A percentile compares a stretch with the other conserved stretches of the same genome.
Evolutionary conservation across 192 early-diverging fungal species (phyloP).

Genomic region (Dissophora globulifera): DNA sequence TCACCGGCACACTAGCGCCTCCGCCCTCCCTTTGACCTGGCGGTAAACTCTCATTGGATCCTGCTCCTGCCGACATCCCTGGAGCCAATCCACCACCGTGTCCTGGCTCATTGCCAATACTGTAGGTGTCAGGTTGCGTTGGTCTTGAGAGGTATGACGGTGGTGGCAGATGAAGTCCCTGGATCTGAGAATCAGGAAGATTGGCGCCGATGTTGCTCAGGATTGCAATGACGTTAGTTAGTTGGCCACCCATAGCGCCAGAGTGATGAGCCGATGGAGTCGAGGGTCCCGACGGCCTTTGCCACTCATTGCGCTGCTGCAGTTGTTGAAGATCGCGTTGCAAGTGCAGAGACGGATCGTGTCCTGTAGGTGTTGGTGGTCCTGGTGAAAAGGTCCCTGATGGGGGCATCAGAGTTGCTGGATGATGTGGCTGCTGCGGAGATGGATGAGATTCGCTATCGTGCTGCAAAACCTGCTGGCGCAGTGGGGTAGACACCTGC

Average conservation of each 20-base stretch:
- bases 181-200: neutral
- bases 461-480: neutral
- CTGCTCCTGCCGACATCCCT: neutral
- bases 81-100: neutral
- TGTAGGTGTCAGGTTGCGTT: neutral
- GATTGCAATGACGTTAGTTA: neutral
- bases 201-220: neutral
- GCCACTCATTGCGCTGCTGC: slow-evolving; percentile 23
- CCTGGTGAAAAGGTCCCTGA: too few species aligned
- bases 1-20: neutral
- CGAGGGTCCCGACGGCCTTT: neutral
- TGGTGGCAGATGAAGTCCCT: neutral
- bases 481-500: neutral
- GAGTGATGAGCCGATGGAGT: neutral
- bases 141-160: neutral
- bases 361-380: neutral
- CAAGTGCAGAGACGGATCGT: slow-evolving; percentile 2
- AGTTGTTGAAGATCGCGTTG: slow-evolving; percentile 39
- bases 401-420: neutral
- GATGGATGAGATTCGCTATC: neutral
- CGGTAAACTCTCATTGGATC: neutral
- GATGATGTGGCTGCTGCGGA: neutral
- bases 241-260: neutral
- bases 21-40: neutral
- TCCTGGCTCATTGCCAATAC: neutral